These are phyloP conservation scores for Penicillium samsonianum DNA, from an alignment of 495 filamentous ascomycete species.

Conservation along the genomic window DNA sequence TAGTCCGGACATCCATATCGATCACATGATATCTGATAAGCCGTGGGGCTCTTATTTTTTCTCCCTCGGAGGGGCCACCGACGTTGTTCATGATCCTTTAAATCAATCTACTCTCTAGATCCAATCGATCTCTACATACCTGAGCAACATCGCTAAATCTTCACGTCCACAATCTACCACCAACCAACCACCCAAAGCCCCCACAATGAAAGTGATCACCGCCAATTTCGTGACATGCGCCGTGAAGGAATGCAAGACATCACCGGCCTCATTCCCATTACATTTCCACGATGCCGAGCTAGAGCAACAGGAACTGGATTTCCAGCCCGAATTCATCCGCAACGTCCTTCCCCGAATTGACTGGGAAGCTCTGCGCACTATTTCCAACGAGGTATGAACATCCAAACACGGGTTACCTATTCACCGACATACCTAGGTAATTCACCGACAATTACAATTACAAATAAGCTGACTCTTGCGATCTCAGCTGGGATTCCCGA, in stretches of 20 bases:
- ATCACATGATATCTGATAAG: slow-evolving; percentile 24
- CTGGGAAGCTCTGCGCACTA: slow-evolving; percentile 74
- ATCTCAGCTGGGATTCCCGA: slow-evolving; percentile 77
- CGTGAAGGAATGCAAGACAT: slow-evolving; percentile 86
- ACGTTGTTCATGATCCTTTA: not conserved
- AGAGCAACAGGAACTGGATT: slow-evolving; percentile 73
- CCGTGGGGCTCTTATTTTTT: slow-evolving; percentile 19
- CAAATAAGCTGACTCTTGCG: not conserved
- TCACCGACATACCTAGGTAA: not conserved
- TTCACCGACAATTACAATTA: slow-evolving; percentile 16
- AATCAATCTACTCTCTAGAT: not conserved
- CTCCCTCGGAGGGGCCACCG: slow-evolving; percentile 8
- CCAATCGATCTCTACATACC: not conserved
- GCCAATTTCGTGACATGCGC: slow-evolving; percentile 97
- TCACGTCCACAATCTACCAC: not conserved
- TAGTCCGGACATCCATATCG: slow-evolving; percentile 5
- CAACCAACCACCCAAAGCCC: not conserved
- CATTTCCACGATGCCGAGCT: slow-evolving; percentile 91
- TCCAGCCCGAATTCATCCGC: slow-evolving; percentile 73
- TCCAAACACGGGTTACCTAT: not conserved
- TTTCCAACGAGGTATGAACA: slow-evolving; percentile 73
- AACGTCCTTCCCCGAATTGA: slow-evolving; percentile 87
- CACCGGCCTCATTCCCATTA: slow-evolving; percentile 75
- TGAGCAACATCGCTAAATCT: not conserved
- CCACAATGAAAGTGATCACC: slow-evolving; percentile 82